Evolutionary conservation across 306 rosid species (phyloP), one percentile per base, ranked within the genome.

Genomic region (Gillenia trifoliata): DNA sequence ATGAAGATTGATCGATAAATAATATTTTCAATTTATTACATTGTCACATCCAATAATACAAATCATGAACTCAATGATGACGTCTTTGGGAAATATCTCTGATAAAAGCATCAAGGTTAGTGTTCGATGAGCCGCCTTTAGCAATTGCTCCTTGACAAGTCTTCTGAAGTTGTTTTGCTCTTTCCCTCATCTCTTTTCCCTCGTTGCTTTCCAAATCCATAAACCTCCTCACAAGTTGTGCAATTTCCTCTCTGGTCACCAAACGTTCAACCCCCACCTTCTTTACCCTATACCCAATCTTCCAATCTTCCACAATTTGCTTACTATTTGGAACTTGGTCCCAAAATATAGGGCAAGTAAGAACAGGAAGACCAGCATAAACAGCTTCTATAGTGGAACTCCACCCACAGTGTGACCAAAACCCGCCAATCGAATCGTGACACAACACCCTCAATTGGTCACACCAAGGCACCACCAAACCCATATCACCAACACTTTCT

Each of bases 351-450:
- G 89, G 88, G 3, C 64, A 69, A 1, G 89, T 77, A 0, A 88
- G 66, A 73, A 85, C 47, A 0, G 86, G 86, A 28, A 88, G 77
- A 0, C 89, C 89, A 9, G 71, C 43, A 72, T 83, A 57, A 30
- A 82, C 26, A 56, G 85, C 80, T 79, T 88, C 92, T 15, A 69
- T 55, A 13, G 69, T 77, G 0, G 88, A 88, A 82, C 83, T 88
- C 92, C 89, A 88, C 2, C 89, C 88, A 66, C 89, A 85, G 25
- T 85, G 88, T 0, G 81, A 74, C 86, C 86, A 88, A 75, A 88
- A 88, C 1, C 88, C 88, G 40, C 85, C 89, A 30, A 85, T 47
- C 3, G 81, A 76, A 33, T 59, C 28, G 26, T 88, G 89, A 2
- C 50, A 60, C 41, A 85, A 75, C 25, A 88, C 89, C 55, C 59